Conservation (phyloP, 805 yeast genomes). For the Zygotorulaspora florentina region DNA sequence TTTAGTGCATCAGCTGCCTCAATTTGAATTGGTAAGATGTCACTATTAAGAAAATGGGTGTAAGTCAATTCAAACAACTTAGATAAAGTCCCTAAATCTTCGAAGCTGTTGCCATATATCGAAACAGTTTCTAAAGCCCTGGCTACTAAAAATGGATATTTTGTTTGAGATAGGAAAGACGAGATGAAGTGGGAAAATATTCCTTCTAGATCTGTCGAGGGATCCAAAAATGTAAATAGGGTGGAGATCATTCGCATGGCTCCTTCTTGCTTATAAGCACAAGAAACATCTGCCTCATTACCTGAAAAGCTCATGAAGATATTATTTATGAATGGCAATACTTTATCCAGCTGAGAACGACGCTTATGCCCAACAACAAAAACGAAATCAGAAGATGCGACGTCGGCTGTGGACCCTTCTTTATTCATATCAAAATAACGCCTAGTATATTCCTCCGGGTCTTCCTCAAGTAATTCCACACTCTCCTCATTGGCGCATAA, state of each 20-base stretch:
- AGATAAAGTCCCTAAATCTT: constrained; percentile 39
- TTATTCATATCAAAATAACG: constrained; percentile 60
- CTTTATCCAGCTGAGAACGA: constrained; percentile 51
- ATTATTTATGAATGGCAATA: constrained; percentile 53
- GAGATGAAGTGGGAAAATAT: constrained; percentile 58
- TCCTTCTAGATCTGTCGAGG: constrained; percentile 52
- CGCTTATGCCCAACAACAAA: constrained; percentile 54
- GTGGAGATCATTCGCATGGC: constrained; percentile 75
- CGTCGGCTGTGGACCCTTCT: constrained; percentile 67
- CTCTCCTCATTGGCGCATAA: constrained; percentile 63
- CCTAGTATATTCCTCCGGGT: constrained; percentile 80
- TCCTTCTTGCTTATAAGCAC: constrained; percentile 73
- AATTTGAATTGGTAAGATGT: constrained; percentile 69
- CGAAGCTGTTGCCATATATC: constrained; percentile 33
- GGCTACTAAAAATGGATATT: constrained; percentile 64
- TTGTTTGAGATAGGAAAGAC: constrained; percentile 55
- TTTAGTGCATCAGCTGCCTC: constrained; percentile 88
- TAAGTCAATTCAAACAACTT: constrained; percentile 40
- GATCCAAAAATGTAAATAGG: constrained; percentile 42
- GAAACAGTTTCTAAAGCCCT: constrained; percentile 60
- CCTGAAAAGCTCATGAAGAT: constrained; percentile 38
- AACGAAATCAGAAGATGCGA: constrained; percentile 74
- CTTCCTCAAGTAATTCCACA: constrained; percentile 70
- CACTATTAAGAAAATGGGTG: constrained; percentile 39
- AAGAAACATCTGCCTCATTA: constrained; percentile 33